A percentile compares a stretch with the other conserved stretches of the same genome.
Conservation (phyloP, 768 basidiomycete genomes). For the Suillus americanus region DNA sequence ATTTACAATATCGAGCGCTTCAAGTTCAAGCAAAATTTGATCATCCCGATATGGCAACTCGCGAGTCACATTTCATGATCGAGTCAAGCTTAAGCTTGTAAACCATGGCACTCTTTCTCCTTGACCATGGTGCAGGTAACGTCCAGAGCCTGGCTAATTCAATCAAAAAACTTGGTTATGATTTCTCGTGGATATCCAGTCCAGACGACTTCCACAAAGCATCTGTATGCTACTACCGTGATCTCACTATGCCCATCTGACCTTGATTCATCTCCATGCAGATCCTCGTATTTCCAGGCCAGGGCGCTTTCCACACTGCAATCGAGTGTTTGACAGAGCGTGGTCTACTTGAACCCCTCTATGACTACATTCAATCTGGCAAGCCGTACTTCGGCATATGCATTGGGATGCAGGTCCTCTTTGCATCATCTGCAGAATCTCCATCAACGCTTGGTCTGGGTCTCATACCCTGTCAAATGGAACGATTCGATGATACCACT, state of each 20-base stretch:
- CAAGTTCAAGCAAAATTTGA: too few species aligned
- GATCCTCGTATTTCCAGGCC: slow-evolving; percentile 96
- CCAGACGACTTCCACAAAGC: slow-evolving; percentile 84
- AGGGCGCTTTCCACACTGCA: slow-evolving; percentile 90
- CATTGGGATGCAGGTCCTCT: slow-evolving; percentile 97
- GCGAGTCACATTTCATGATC: not conserved
- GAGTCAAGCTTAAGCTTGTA: not conserved
- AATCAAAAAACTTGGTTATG: slow-evolving; percentile 76
- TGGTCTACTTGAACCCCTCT: slow-evolving; percentile 79
- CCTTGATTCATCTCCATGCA: slow-evolving; percentile 33
- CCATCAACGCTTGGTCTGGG: slow-evolving; percentile 69
- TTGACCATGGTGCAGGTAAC: slow-evolving; percentile 97
- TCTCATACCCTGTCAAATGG: slow-evolving; percentile 80
- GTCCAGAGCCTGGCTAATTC: slow-evolving; percentile 94
- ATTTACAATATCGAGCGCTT: not conserved
- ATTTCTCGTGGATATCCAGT: slow-evolving; percentile 84
- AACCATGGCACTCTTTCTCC: slow-evolving; percentile 71
- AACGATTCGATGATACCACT: slow-evolving; percentile 62
- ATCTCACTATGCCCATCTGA: slow-evolving; percentile 4
- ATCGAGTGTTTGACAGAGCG: slow-evolving; percentile 70
- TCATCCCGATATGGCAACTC: slow-evolving; percentile 10
- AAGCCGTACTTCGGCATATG: slow-evolving; percentile 97
- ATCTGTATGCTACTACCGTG: slow-evolving; percentile 66
- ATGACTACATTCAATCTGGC: slow-evolving; percentile 80
- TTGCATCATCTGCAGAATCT: slow-evolving; percentile 82